Conservation (phyloP, 1,284 basidiomycete genomes). For the Ceratobasidium sp. region DNA sequence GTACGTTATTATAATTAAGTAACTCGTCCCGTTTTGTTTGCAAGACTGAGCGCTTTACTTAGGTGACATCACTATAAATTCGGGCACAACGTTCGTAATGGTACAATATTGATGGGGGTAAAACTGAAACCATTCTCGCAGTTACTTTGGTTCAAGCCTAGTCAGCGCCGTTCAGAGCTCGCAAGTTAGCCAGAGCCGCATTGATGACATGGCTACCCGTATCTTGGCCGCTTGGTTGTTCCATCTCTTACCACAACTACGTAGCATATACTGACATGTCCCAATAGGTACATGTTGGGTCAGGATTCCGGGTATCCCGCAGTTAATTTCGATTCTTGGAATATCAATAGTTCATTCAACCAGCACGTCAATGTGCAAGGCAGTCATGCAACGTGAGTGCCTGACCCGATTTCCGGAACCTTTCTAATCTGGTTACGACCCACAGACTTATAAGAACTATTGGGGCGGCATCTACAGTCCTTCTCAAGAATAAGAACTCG, state of each 20-base stretch:
- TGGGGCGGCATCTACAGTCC: constrained; percentile 74
- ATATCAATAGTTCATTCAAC: constrained; percentile 53
- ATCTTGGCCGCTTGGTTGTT: constrained; percentile 69
- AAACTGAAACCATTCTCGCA: constrained; percentile 53
- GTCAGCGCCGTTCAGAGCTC: constrained; percentile 66
- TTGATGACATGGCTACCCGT: constrained; percentile 72
- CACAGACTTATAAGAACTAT: constrained; percentile 70
- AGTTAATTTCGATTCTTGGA: constrained; percentile 65
- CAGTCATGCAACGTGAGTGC: constrained; percentile 66
- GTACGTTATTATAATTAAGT: background rate
- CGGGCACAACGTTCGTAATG: constrained; percentile 36
- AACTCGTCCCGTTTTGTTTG: background rate
- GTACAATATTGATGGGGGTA: background rate
- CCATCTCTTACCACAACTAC: background rate
- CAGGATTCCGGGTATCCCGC: constrained; percentile 71
- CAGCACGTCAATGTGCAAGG: constrained; percentile 72
- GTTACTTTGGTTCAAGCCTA: constrained; percentile 67
- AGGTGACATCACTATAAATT: constrained; percentile 44
- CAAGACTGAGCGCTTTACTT: background rate
- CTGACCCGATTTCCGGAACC: constrained; percentile 40
- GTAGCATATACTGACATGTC: background rate
- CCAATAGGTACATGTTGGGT: constrained; percentile 64
- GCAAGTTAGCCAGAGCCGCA: constrained; percentile 61
- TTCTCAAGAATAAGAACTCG: constrained; percentile 74
- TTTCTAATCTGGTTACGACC: background rate